Conservation (phyloP, 176 grass and related monocot genomes). For the Phoenix roebelenii region DNA sequence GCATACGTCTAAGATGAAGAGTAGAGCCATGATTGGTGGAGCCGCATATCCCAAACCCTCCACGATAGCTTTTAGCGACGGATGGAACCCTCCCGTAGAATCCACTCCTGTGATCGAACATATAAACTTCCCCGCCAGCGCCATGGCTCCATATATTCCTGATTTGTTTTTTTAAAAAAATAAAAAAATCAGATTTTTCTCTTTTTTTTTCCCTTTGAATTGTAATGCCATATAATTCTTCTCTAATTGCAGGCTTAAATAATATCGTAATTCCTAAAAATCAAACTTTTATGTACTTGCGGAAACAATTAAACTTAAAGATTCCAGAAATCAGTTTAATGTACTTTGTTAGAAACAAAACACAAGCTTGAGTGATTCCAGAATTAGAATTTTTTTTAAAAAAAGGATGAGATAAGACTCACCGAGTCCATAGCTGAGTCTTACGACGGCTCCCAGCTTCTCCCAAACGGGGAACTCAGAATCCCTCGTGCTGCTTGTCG, state of each 20-base stretch:
- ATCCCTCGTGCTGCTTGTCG: slow-evolving; percentile 15
- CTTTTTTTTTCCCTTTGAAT: no score
- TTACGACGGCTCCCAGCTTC: slow-evolving; percentile 63
- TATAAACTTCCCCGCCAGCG: slow-evolving; percentile 68
- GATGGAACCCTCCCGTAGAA: slow-evolving; percentile 56
- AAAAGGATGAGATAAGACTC: not conserved
- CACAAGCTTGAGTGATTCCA: not conserved
- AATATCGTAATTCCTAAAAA: no score
- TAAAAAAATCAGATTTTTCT: not conserved
- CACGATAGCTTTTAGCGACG: slow-evolving; percentile 62
- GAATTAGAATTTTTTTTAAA: not conserved
- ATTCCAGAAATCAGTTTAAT: no score
- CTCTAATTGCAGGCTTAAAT: no score
- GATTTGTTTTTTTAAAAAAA: not conserved
- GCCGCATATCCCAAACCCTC: slow-evolving; percentile 81
- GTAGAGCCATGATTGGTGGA: slow-evolving; percentile 84
- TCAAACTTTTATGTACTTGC: no score
- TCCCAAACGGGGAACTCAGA: slow-evolving; percentile 78
- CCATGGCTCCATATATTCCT: slow-evolving; percentile 90
- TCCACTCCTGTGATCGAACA: slow-evolving; percentile 73
- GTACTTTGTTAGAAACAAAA: not conserved
- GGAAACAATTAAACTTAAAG: no score
- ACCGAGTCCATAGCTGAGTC: slow-evolving; percentile 91
- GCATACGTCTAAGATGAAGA: slow-evolving; percentile 89
- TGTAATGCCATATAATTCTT: no score